Conservation (phyloP, 495 filamentous ascomycete species). For the Pyrenula aspistea region DNA sequence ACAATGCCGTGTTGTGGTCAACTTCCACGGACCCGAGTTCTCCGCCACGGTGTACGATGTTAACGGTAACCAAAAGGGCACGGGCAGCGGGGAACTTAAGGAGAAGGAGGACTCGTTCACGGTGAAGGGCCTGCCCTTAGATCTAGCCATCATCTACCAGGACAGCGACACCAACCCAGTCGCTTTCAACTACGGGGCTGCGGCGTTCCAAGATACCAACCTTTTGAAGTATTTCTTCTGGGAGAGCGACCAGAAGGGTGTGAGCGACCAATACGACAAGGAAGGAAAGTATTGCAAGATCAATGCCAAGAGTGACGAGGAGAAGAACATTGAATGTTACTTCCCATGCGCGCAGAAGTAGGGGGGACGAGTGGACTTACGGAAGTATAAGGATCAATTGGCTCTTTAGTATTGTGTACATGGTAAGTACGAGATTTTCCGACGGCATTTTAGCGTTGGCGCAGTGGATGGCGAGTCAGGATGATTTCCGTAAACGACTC, state of each 20-base stretch:
- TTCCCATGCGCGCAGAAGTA: not conserved
- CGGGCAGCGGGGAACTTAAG: not conserved
- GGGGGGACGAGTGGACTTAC: not conserved
- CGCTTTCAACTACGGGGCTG: not conserved
- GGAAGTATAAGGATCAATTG: too few relatives aligned
- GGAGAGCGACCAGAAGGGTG: not conserved
- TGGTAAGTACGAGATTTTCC: too few relatives aligned
- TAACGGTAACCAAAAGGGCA: not conserved
- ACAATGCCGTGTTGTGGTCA: slow-evolving; percentile 3
- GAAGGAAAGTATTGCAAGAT: not conserved
- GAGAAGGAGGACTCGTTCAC: not conserved
- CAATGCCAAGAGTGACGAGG: not conserved
- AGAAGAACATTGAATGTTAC: not conserved
- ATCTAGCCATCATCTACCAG: not conserved
- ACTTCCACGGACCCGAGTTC: not conserved
- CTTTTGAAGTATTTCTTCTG: not conserved
- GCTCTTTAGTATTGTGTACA: too few relatives aligned
- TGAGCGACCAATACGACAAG: not conserved
- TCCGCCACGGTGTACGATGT: not conserved
- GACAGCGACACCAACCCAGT: not conserved
- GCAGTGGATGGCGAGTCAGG: too few relatives aligned
- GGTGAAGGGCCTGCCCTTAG: not conserved
- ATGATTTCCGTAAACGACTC: too few relatives aligned
- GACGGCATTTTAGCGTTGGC: too few relatives aligned
- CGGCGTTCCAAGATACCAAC: not conserved